A percentile compares a stretch with the other conserved stretches of the same genome.
Evolutionary conservation across 768 basidiomycete genomes (phyloP).

Genomic region (Tubosaeta brunneosetosa): DNA sequence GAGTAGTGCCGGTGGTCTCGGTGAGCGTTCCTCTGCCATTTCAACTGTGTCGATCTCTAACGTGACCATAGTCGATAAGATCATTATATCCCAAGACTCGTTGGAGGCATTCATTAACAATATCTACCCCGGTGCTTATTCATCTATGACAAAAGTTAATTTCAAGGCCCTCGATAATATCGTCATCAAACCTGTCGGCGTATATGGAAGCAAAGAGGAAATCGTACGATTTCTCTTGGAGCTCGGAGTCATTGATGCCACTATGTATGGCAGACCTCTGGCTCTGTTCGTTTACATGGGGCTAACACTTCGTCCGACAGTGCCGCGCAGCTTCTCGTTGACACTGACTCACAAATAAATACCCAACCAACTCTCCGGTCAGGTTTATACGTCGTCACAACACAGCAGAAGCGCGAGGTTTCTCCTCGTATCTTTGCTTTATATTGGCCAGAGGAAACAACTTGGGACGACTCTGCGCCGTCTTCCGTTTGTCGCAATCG

Average conservation of each 20-base stretch:
- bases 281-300: background rate
- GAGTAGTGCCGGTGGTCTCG: constrained; percentile 44
- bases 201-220: constrained; percentile 53
- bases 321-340: constrained; percentile 10
- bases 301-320: constrained; percentile 1
- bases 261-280: constrained; percentile 31
- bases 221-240: constrained; percentile 43
- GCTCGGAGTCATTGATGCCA: constrained; percentile 34
- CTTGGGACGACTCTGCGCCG: constrained; percentile 50
- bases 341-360: constrained; percentile 3
- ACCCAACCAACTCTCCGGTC: constrained; percentile 16
- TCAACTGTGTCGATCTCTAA: background rate
- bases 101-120: constrained; percentile 45
- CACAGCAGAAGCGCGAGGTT: background rate
- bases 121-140: constrained; percentile 49
- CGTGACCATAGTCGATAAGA: constrained; percentile 47
- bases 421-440: constrained; percentile 40
- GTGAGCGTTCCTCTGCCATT: constrained; percentile 24
- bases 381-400: constrained; percentile 17
- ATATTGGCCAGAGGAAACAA: constrained; percentile 59
- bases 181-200: constrained; percentile 45
- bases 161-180: constrained; percentile 12
- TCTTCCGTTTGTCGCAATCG: constrained; percentile 47
- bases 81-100: constrained; percentile 53
- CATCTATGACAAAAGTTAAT: constrained; percentile 48